phyloP scores from a whole-genome alignment of 441 rosid species.

The Gossypium davidsonii region DNA sequence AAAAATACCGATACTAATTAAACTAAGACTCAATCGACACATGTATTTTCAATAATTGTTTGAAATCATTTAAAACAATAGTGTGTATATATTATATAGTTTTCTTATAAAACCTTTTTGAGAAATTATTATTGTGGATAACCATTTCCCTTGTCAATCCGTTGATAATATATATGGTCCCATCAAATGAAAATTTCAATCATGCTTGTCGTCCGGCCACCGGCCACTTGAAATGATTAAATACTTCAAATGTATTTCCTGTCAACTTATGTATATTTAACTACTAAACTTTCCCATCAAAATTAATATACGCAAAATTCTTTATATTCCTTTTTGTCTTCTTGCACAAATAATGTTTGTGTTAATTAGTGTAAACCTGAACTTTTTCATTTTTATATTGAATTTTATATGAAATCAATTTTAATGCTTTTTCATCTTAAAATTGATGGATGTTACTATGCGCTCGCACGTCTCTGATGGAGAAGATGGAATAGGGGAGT shows the following conservation, averaged over 20 bases:
- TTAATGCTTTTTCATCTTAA: neutral
- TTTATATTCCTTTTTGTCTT: neutral
- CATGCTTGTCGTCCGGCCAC: slow-evolving; percentile 5
- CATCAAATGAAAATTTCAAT: neutral
- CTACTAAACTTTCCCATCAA: neutral
- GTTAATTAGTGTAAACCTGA: neutral
- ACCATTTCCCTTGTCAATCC: neutral
- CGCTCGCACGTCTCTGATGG: no score
- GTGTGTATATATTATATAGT: no score
- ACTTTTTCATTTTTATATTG: neutral
- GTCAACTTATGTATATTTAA: neutral
- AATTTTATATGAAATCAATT: neutral
- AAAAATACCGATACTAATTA: no score
- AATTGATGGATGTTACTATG: no score
- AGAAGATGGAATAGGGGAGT: no score
- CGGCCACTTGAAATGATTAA: neutral
- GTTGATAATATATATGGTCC: neutral
- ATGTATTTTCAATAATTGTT: no score
- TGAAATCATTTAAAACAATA: no score
- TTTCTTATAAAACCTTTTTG: neutral
- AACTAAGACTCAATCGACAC: no score
- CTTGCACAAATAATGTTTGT: neutral
- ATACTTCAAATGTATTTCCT: neutral
- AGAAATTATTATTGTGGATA: neutral
- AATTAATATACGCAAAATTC: neutral